These are phyloP conservation scores for Pichia nanzhaoensis DNA, from an alignment of 805 yeast genomes.

Conservation along the genomic window DNA sequence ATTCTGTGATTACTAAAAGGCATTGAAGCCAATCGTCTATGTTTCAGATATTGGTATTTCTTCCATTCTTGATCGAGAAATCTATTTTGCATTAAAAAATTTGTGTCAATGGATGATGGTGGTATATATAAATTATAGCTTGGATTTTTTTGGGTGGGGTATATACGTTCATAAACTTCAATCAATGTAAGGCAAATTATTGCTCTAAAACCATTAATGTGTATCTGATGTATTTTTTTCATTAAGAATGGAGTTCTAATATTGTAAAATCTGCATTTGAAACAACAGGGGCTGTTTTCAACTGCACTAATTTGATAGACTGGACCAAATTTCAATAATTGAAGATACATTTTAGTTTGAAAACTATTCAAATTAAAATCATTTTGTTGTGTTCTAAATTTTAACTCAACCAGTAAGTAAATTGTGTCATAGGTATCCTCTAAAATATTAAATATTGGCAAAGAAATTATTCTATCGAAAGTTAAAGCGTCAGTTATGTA, in stretches of 20 bases:
- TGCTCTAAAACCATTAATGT: constrained; percentile 11
- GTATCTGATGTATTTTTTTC: constrained; percentile 13
- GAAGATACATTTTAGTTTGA: constrained; percentile 15
- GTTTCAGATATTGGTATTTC: constrained; percentile 20
- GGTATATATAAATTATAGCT: too few species aligned
- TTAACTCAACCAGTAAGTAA: constrained; percentile 9
- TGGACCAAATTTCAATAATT: constrained; percentile 21
- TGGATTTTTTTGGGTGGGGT: too few species aligned
- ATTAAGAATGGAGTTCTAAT: constrained; percentile 31
- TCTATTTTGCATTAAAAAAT: neutral
- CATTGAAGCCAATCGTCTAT: constrained; percentile 20
- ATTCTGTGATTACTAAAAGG: constrained; percentile 22
- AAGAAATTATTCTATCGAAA: neutral
- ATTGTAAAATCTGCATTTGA: constrained; percentile 30
- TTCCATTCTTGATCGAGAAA: constrained; percentile 18
- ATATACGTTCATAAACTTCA: constrained; percentile 16
- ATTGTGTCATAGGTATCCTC: constrained; percentile 21
- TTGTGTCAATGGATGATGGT: too few species aligned
- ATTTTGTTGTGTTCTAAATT: constrained; percentile 6
- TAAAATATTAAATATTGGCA: constrained; percentile 18
- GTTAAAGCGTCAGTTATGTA: constrained; percentile 11
- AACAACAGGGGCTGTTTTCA: constrained; percentile 1
- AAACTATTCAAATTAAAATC: constrained; percentile 8
- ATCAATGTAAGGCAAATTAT: constrained; percentile 21
- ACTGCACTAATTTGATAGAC: constrained; percentile 12